These are phyloP conservation scores for Russula compacta DNA, from an alignment of 768 basidiomycete species.

Conservation along the genomic window DNA sequence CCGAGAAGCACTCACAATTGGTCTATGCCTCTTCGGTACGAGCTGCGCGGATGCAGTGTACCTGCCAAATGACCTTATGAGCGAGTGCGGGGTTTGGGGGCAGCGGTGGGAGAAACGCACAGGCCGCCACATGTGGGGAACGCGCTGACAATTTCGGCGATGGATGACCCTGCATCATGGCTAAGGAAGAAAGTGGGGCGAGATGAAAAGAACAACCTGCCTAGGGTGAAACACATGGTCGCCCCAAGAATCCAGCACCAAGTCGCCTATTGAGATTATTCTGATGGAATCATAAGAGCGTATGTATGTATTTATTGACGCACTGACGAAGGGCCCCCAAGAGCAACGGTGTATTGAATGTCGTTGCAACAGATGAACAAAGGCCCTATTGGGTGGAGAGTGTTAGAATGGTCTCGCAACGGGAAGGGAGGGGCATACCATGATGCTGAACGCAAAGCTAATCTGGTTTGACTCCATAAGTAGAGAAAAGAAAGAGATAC, in stretches of 20 bases:
- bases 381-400: slow-evolving; percentile 39
- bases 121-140: slow-evolving; percentile 69
- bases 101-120: slow-evolving; percentile 29
- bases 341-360: slow-evolving; percentile 65
- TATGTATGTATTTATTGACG: slow-evolving; percentile 18
- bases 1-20: slow-evolving; percentile 36
- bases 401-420: neutral
- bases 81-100: neutral
- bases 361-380: slow-evolving; percentile 69
- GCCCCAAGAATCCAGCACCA: slow-evolving; percentile 76
- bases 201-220: slow-evolving; percentile 16
- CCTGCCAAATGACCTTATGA: slow-evolving; percentile 27
- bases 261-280: slow-evolving; percentile 32
- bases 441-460: slow-evolving; percentile 71
- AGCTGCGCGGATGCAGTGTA: slow-evolving; percentile 79
- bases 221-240: slow-evolving; percentile 65
- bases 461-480: slow-evolving; percentile 34
- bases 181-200: neutral
- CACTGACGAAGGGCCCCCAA: slow-evolving; percentile 65
- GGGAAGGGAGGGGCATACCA: slow-evolving; percentile 32
- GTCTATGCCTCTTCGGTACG: slow-evolving; percentile 53
- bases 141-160: slow-evolving; percentile 70
- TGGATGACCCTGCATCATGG: slow-evolving; percentile 38
- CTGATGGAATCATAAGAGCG: neutral
- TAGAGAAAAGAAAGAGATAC: neutral